Conservation (phyloP, 768 basidiomycete genomes). For the Tricholoma bakamatsutake region DNA sequence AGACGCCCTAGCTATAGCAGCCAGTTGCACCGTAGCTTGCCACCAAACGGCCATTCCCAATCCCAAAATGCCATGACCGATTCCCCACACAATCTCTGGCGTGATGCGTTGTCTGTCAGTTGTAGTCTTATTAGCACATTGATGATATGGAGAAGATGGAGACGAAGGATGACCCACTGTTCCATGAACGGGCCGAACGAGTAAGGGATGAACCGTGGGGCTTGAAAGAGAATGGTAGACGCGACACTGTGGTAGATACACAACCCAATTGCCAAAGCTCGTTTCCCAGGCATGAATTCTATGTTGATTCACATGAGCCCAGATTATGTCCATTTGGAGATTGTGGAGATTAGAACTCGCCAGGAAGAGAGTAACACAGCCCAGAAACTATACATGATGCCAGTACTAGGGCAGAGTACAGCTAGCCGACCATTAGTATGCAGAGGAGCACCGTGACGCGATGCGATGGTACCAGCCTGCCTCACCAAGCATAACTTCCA, state of each 20-base stretch:
- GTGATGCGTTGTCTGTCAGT: slow-evolving; percentile 49
- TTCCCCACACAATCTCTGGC: slow-evolving; percentile 72
- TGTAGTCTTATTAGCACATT: slow-evolving; percentile 1
- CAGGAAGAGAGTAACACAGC: slow-evolving; percentile 68
- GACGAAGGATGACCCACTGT: slow-evolving; percentile 37
- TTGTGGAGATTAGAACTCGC: slow-evolving; percentile 31
- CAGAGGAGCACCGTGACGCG: background rate
- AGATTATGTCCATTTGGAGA: background rate
- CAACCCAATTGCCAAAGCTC: slow-evolving; percentile 71
- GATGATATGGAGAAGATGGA: background rate
- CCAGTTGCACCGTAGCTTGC: slow-evolving; percentile 63
- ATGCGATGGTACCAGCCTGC: background rate
- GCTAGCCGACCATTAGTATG: slow-evolving; percentile 28
- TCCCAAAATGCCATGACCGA: slow-evolving; percentile 64
- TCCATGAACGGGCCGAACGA: slow-evolving; percentile 59
- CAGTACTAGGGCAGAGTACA: slow-evolving; percentile 61
- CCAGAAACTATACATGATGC: slow-evolving; percentile 56
- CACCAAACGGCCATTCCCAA: slow-evolving; percentile 76
- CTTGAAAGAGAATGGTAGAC: slow-evolving; percentile 69
- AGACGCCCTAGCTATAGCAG: slow-evolving; percentile 30
- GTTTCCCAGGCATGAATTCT: slow-evolving; percentile 85
- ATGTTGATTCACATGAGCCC: background rate
- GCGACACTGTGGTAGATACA: slow-evolving; percentile 70
- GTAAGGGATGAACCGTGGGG: slow-evolving; percentile 76
- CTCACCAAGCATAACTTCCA: background rate